phyloP scores from a whole-genome alignment of 257 asterid genomes.

The Ilex asprella region DNA sequence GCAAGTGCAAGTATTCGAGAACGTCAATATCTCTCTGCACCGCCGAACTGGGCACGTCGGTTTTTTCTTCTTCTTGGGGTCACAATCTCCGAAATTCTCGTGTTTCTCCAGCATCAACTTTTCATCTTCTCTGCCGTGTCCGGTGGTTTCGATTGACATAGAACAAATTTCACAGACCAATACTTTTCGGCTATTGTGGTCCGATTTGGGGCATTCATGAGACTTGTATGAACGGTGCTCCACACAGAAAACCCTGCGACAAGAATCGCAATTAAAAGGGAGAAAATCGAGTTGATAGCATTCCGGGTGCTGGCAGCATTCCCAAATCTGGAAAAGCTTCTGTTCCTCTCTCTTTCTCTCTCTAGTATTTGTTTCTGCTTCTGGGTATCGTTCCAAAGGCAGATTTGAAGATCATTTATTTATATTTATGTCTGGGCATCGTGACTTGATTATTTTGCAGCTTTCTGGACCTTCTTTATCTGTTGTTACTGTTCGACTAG shows the following conservation, averaged over 20 bases:
- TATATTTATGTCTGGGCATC: too few relatives aligned
- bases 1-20: conserved; percentile 75
- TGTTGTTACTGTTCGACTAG: too few relatives aligned
- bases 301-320: conserved; percentile 52
- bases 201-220: conserved; percentile 67
- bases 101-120: conserved; percentile 49
- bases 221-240: conserved; percentile 76
- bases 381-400: too few relatives aligned
- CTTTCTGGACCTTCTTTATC: too few relatives aligned
- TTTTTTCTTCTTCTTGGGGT: conserved; percentile 72
- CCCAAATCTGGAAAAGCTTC: conserved; percentile 92
- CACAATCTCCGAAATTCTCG: conserved; percentile 62
- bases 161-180: conserved; percentile 71
- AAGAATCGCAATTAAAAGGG: conserved; percentile 74
- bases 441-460: too few relatives aligned
- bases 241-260: conserved; percentile 48
- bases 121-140: conserved; percentile 42
- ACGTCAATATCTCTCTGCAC: conserved; percentile 68
- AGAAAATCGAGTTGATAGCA: conserved; percentile 88
- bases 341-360: conserved; percentile 67
- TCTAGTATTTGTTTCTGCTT: too few relatives aligned
- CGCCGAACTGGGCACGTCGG: conserved; percentile 58
- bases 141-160: conserved; percentile 64
- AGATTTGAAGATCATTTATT: too few relatives aligned
- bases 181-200: conserved; percentile 57